Percentiles rank a stretch among this genome's conserved stretches.
Evolutionary conservation across 768 basidiomycete genomes (phyloP).

Genomic region (Xerocomellus dryophilus): DNA sequence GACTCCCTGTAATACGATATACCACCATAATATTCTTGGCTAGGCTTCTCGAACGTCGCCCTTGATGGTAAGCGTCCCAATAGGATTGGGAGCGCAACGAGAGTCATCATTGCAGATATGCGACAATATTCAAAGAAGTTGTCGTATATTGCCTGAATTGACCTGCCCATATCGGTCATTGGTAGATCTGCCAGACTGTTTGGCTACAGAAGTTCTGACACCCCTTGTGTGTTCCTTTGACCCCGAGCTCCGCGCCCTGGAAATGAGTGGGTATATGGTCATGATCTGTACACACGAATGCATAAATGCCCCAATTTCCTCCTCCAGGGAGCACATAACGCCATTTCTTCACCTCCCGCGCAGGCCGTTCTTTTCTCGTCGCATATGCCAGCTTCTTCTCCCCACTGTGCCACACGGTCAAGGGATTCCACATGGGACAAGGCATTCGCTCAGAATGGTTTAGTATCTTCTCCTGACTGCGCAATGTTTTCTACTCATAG

Average conservation of each 20-base stretch:
- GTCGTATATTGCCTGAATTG: slow-evolving; percentile 31
- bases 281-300: slow-evolving; percentile 35
- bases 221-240: slow-evolving; percentile 37
- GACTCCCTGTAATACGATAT: slow-evolving; percentile 39
- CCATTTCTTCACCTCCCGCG: slow-evolving; percentile 22
- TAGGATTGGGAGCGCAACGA: slow-evolving; percentile 18
- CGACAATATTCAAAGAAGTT: slow-evolving; percentile 30
- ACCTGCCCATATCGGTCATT: slow-evolving; percentile 34
- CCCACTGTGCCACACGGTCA: slow-evolving; percentile 28
- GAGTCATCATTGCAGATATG: slow-evolving; percentile 21
- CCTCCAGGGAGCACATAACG: slow-evolving; percentile 22
- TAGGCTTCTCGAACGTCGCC: slow-evolving; percentile 25
- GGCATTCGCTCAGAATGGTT: slow-evolving; percentile 38
- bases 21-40: slow-evolving; percentile 47
- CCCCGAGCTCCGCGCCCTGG: slow-evolving; percentile 41
- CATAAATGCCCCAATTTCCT: slow-evolving; percentile 36
- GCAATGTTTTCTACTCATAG: slow-evolving; percentile 33
- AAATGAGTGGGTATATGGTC: slow-evolving; percentile 39
- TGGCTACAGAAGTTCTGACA: slow-evolving; percentile 35
- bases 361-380: slow-evolving; percentile 20
- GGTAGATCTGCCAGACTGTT: slow-evolving; percentile 35
- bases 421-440: slow-evolving; percentile 37
- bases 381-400: slow-evolving; percentile 31
- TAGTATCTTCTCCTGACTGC: slow-evolving; percentile 35
- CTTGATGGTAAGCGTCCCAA: slow-evolving; percentile 29